phyloP scores from a whole-genome alignment of 2,329 filamentous ascomycete genomes.

The Nemania sp. region DNA sequence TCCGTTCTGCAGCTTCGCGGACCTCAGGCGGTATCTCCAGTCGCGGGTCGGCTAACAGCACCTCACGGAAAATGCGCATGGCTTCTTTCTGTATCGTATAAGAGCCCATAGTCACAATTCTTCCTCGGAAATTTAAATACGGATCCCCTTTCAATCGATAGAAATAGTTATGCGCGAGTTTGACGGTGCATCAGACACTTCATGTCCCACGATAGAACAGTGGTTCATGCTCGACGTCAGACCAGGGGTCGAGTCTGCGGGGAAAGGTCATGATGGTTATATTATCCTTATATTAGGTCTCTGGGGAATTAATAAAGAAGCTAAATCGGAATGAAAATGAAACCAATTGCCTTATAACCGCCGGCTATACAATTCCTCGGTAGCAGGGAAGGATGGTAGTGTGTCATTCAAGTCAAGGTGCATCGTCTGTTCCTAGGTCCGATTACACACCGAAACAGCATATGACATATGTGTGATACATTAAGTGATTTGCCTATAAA shows the following conservation, averaged over 20 bases:
- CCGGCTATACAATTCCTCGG: constrained; percentile 8
- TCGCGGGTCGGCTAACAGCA: constrained; percentile 33
- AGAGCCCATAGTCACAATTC: constrained; percentile 1
- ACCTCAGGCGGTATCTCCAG: constrained; percentile 34
- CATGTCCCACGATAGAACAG: not conserved
- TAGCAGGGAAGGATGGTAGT: not conserved
- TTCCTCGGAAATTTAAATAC: not conserved
- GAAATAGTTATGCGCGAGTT: too few relatives aligned
- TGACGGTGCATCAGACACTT: not conserved
- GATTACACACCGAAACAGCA: too few relatives aligned
- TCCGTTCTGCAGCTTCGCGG: constrained; percentile 26
- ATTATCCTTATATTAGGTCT: constrained; percentile 15
- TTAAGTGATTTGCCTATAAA: too few relatives aligned
- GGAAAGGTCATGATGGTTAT: not conserved
- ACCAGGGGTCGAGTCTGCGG: not conserved
- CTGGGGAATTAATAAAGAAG: not conserved
- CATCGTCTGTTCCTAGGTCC: not conserved
- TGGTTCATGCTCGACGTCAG: not conserved
- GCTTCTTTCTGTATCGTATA: constrained; percentile 40
- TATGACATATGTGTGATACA: too few relatives aligned
- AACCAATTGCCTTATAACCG: constrained; percentile 8
- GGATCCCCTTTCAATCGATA: too few relatives aligned
- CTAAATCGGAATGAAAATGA: not conserved
- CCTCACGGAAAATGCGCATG: constrained; percentile 33
- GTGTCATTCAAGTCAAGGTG: not conserved